These are phyloP conservation scores for Laguncularia racemosa DNA, from an alignment of 345 rosid species.

Conservation along the genomic window DNA sequence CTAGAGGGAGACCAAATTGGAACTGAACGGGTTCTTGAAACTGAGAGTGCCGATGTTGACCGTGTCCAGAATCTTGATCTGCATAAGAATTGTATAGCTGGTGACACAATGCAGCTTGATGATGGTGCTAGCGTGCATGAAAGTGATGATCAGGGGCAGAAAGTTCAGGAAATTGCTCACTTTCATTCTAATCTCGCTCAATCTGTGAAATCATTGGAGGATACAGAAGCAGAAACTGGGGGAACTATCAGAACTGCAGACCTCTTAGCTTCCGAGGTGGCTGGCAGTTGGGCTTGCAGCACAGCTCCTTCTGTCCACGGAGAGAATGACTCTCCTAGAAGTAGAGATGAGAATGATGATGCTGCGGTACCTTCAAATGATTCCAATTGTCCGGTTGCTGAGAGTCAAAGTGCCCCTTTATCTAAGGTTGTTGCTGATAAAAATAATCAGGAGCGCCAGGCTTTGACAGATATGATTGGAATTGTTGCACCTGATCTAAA, in stretches of 20 bases:
- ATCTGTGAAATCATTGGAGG: conserved; percentile 34
- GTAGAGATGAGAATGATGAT: conserved; percentile 37
- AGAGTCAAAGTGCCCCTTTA: conserved; percentile 56
- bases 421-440: conserved; percentile 22
- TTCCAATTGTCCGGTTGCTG: conserved; percentile 35
- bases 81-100: conserved; percentile 34
- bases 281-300: conserved; percentile 84
- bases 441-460: conserved; percentile 31
- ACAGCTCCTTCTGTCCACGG: conserved; percentile 79
- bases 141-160: conserved; percentile 27
- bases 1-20: conserved; percentile 36
- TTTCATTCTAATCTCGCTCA: conserved; percentile 22
- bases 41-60: conserved; percentile 53
- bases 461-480: conserved; percentile 52
- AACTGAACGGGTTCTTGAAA: conserved; percentile 74
- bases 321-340: conserved; percentile 55
- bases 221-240: conserved; percentile 61
- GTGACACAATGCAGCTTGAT: conserved; percentile 83
- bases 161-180: conserved; percentile 10
- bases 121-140: conserved; percentile 47
- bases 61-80: conserved; percentile 29
- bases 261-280: conserved; percentile 81
- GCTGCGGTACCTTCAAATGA: conserved; percentile 26
- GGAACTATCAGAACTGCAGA: conserved; percentile 65
- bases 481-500: conserved; percentile 58